These are phyloP conservation scores for Alternaria tenuissima DNA, from an alignment of 2,329 filamentous ascomycete species.

Conservation along the genomic window DNA sequence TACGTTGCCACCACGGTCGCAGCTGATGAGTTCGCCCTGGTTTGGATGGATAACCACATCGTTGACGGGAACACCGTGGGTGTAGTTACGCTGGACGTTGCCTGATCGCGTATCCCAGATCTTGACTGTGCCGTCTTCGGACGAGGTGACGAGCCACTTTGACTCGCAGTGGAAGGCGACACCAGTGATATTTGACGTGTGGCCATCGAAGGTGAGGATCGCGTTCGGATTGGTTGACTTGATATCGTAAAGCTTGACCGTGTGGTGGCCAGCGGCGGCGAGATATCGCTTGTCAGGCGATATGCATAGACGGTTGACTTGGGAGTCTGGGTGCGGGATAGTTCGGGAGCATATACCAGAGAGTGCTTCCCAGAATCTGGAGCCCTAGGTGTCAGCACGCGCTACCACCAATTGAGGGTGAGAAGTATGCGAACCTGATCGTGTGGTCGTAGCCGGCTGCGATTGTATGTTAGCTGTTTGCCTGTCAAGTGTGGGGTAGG, in stretches of 20 bases:
- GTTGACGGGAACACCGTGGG: constrained; percentile 87
- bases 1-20: constrained; percentile 90
- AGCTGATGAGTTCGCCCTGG: constrained; percentile 97
- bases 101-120: constrained; percentile 94
- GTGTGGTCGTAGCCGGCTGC: constrained; percentile 78
- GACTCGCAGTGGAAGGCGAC: constrained; percentile 98
- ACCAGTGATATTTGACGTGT: constrained; percentile 94
- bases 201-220: constrained; percentile 91
- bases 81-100: constrained; percentile 89
- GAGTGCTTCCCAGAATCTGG: constrained; percentile 95
- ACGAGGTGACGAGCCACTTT: constrained; percentile 99
- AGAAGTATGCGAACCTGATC: constrained; percentile 65
- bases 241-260: constrained; percentile 98
- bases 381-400: constrained; percentile 25
- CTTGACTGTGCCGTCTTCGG: constrained; percentile 95
- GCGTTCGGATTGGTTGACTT: constrained; percentile 97
- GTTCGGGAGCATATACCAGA: constrained; percentile 98
- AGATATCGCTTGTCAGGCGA: constrained; percentile 97
- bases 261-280: constrained; percentile 80
- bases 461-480: constrained; percentile 31
- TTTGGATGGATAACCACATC: constrained; percentile 99
- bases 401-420: not conserved
- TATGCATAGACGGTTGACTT: constrained; percentile 98
- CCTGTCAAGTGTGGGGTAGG: constrained; percentile 22
- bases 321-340: constrained; percentile 96